phyloP scores from a whole-genome alignment of 345 rosid species.

The Lumnitzera littorea region DNA sequence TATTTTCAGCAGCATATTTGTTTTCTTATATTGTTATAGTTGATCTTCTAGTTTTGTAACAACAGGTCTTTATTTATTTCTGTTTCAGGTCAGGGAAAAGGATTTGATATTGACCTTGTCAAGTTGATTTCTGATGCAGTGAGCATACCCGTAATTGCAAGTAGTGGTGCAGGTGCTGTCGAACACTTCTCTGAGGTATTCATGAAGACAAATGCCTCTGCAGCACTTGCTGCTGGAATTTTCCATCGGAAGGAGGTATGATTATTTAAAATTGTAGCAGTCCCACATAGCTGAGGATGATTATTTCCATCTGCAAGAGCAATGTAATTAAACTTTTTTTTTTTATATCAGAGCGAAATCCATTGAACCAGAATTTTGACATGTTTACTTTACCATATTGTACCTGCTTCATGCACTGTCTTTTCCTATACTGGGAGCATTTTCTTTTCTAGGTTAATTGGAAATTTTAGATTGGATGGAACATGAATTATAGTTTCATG shows the following conservation, averaged over 20 bases:
- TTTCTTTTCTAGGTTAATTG: background rate
- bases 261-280: background rate
- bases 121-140: constrained; percentile 85
- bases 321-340: no score
- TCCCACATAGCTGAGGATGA: background rate
- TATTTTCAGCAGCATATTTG: background rate
- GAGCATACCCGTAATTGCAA: constrained; percentile 91
- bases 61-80: background rate
- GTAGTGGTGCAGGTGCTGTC: constrained; percentile 87
- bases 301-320: no score
- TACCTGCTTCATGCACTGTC: background rate
- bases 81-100: constrained; percentile 91
- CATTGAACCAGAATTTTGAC: no score
- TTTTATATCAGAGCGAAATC: no score
- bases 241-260: constrained; percentile 93
- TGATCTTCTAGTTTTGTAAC: background rate
- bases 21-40: background rate
- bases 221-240: constrained; percentile 97
- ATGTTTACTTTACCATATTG: background rate
- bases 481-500: background rate
- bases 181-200: constrained; percentile 88
- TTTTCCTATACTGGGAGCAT: background rate
- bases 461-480: background rate
- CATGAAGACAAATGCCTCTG: constrained; percentile 73
- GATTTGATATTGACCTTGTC: constrained; percentile 71